Evolutionary conservation across 2,329 filamentous ascomycete genomes (phyloP).

Genomic region (Cadophora sp.): DNA sequence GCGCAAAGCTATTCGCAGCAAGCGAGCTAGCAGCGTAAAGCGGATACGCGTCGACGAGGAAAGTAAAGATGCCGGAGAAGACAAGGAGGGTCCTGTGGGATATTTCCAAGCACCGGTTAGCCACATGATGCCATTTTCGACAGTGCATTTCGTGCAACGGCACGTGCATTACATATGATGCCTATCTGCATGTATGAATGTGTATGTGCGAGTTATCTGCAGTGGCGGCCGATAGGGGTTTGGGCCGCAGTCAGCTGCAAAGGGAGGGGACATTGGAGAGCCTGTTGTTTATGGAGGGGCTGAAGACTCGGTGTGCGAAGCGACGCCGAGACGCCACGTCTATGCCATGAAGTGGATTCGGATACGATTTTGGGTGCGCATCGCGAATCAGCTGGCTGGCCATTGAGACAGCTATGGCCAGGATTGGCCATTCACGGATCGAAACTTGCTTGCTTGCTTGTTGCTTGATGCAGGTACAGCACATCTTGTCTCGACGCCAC

Average conservation of each 20-base stretch:
- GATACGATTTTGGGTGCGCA: neutral
- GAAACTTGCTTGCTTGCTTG: slow-evolving; percentile 12
- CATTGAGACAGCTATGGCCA: neutral
- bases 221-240: slow-evolving; percentile 1
- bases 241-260: slow-evolving; percentile 15
- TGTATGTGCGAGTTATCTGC: slow-evolving; percentile 20
- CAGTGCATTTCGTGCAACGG: slow-evolving; percentile 26
- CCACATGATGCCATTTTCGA: slow-evolving; percentile 27
- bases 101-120: slow-evolving; percentile 37
- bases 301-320: neutral
- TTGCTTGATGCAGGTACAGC: slow-evolving; percentile 34
- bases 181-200: slow-evolving; percentile 22
- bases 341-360: neutral
- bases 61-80: slow-evolving; percentile 87
- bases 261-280: neutral
- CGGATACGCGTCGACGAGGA: slow-evolving; percentile 78
- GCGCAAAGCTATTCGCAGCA: slow-evolving; percentile 82
- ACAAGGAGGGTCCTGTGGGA: slow-evolving; percentile 71
- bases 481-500: slow-evolving; percentile 27
- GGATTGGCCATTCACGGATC: neutral
- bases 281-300: neutral
- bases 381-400: neutral
- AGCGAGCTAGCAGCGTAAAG: slow-evolving; percentile 78
- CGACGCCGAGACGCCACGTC: neutral
- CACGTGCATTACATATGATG: slow-evolving; percentile 29